Percentiles rank a stretch among this genome's conserved stretches.
These are phyloP conservation scores for Phytophthora aleatoria DNA, from an alignment of 352 stramenopile species.

Conservation along the genomic window DNA sequence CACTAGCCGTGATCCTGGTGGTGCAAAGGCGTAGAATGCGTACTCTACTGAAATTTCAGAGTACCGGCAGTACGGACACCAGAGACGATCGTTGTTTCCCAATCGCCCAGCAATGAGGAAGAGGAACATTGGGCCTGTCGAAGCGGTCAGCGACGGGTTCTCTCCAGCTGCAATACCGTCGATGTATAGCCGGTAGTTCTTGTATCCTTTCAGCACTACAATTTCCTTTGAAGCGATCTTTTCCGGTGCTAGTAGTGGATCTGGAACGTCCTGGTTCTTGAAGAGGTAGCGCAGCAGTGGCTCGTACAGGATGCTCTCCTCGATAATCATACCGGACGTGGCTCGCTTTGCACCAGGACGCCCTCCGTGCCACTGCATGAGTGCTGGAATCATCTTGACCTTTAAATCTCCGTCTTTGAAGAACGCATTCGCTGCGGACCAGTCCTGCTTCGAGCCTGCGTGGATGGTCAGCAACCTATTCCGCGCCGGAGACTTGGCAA, in stretches of 20 bases:
- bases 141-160: slow-evolving; percentile 24
- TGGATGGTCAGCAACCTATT: slow-evolving; percentile 66
- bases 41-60: slow-evolving; percentile 72
- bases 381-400: slow-evolving; percentile 62
- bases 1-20: slow-evolving; percentile 55
- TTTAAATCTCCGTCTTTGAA: slow-evolving; percentile 65
- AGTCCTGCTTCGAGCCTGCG: slow-evolving; percentile 60
- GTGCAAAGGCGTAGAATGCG: slow-evolving; percentile 74
- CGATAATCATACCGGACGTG: slow-evolving; percentile 66
- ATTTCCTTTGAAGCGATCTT: slow-evolving; percentile 59
- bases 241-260: slow-evolving; percentile 44
- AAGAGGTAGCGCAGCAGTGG: slow-evolving; percentile 76
- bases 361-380: slow-evolving; percentile 71
- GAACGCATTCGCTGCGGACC: slow-evolving; percentile 62
- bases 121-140: slow-evolving; percentile 56
- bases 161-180: slow-evolving; percentile 34
- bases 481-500: slow-evolving; percentile 48
- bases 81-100: slow-evolving; percentile 66
- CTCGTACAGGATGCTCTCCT: slow-evolving; percentile 57
- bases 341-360: slow-evolving; percentile 44
- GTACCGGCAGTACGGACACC: slow-evolving; percentile 80
- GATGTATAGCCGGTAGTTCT: slow-evolving; percentile 50
- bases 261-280: slow-evolving; percentile 56
- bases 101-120: slow-evolving; percentile 70
- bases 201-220: slow-evolving; percentile 45